Base-by-base conservation (phyloP, 352 stramenopile species). In the Phytophthora macrochlamydospora region DNA sequence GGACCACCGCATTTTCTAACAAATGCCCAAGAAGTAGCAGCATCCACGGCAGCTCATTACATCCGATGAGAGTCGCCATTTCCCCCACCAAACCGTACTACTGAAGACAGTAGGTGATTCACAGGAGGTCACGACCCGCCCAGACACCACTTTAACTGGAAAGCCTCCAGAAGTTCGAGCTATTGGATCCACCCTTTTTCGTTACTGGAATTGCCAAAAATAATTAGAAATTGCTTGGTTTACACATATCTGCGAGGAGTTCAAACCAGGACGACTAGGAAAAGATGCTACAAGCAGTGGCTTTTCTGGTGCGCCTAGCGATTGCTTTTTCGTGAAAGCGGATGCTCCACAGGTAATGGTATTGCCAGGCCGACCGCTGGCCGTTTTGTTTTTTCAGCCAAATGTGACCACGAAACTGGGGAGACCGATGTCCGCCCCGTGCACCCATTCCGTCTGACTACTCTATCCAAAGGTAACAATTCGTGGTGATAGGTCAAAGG, bases 21-120 rank as follows among this genome's bases (percentile, higher is more conserved):
- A 5, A 61, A 70, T 44, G 42, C 43, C 0, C 55, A 57, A 32
- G 56, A 70, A 50, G 35, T 70, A 8, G 62, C 51, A 1, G 56
- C 51, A 8, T 24, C 51, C 1, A 61, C 61, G 62, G 62, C 62
- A 7, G 62, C 56, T 2, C 12, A 65, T 0, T 65, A 65, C 13
- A 29, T 65, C 12, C 40, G 54, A 0, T 13, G 48, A 7, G 33
- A 65, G 2, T 43, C 62, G 0, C 62, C 62, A 5, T 70, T 65
- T 70, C 9, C 65, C 61, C 1, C 48, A 69, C 4, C 29, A 62
- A 4, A 8, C 40, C 2, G 14, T 53, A 46, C 40, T 46, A 35
- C 6, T 14, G 1, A 8, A 49, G 11, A 12, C 11, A 4, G 11
- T 13, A 9, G 1, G 2, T 14, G 30, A 24, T 6, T 2, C 30